A percentile compares a stretch with the other conserved stretches of the same genome.
phyloP scores from a whole-genome alignment of 345 rosid species.

The Populus nigra region DNA sequence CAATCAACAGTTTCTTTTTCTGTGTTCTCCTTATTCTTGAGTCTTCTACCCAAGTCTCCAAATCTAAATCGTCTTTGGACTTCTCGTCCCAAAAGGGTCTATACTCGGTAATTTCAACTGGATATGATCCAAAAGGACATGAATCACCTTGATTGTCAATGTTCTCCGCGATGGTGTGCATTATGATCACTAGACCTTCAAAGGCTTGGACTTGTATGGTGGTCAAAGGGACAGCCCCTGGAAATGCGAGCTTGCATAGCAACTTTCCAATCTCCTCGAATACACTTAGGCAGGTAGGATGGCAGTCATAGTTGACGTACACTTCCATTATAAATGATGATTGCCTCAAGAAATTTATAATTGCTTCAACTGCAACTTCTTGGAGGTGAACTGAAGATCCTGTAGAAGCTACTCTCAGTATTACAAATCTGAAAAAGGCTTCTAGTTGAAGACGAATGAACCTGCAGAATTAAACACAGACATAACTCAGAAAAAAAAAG shows the following conservation, averaged over 20 bases:
- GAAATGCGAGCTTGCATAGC: constrained; percentile 81
- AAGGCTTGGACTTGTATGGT: constrained; percentile 81
- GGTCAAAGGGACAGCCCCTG: constrained; percentile 56
- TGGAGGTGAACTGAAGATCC: constrained; percentile 56
- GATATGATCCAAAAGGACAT: constrained; percentile 42
- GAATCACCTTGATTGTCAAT: constrained; percentile 55
- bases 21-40: constrained; percentile 66
- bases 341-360: constrained; percentile 81
- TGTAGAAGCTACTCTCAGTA: constrained; percentile 45
- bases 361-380: constrained; percentile 83
- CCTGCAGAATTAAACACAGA: constrained; percentile 33
- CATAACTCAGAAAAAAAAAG: background rate
- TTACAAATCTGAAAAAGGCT: constrained; percentile 73
- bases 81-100: constrained; percentile 75
- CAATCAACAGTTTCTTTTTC: constrained; percentile 64
- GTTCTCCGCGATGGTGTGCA: constrained; percentile 74
- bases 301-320: constrained; percentile 82
- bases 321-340: constrained; percentile 71
- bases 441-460: constrained; percentile 85
- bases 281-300: constrained; percentile 56
- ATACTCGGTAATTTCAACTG: constrained; percentile 57
- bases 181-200: constrained; percentile 76
- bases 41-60: constrained; percentile 60
- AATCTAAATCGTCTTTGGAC: constrained; percentile 49
- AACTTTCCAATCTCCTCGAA: constrained; percentile 78